These are phyloP conservation scores for Plenodomus biglobosus DNA, from an alignment of 2,329 filamentous ascomycete genomes.

Conservation along the genomic window DNA sequence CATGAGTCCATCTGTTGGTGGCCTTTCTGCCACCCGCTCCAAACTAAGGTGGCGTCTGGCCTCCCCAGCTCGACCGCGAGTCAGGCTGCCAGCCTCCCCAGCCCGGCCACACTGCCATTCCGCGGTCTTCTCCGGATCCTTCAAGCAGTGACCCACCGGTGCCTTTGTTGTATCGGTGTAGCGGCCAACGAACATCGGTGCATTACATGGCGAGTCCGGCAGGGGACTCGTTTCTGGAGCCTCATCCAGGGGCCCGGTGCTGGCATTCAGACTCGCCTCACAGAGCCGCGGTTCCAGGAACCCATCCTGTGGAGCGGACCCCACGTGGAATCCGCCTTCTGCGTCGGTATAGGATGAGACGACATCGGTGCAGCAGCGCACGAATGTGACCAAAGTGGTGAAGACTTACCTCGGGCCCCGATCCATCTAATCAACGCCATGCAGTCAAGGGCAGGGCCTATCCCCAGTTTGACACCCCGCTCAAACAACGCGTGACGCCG, in stretches of 20 bases:
- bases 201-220: conserved; percentile 20
- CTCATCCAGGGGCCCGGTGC: conserved; percentile 7
- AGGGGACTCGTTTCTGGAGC: conserved; percentile 2
- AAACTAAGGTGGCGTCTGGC: conserved; percentile 15
- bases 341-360: conserved; percentile 19
- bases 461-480: conserved; percentile 14
- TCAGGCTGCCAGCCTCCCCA: conserved; percentile 9
- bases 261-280: conserved; percentile 3
- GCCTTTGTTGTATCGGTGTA: conserved; percentile 12
- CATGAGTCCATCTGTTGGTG: conserved; percentile 22
- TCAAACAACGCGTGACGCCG: conserved; percentile 7
- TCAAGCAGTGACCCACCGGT: background rate
- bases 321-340: conserved; percentile 20
- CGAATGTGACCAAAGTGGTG: conserved; percentile 18
- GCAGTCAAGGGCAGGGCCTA: conserved; percentile 9
- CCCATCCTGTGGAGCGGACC: conserved; percentile 10
- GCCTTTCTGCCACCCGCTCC: conserved; percentile 18
- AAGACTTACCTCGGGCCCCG: conserved; percentile 4
- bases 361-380: conserved; percentile 27
- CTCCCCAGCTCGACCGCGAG: conserved; percentile 2
- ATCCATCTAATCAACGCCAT: background rate
- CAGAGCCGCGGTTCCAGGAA: conserved; percentile 14
- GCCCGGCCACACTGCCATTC: conserved; percentile 10
- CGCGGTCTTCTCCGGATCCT: conserved; percentile 2
- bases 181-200: conserved; percentile 20